Evolutionary conservation across 192 early-diverging fungal species (phyloP).

Genomic region (Backusella morwellensis): DNA sequence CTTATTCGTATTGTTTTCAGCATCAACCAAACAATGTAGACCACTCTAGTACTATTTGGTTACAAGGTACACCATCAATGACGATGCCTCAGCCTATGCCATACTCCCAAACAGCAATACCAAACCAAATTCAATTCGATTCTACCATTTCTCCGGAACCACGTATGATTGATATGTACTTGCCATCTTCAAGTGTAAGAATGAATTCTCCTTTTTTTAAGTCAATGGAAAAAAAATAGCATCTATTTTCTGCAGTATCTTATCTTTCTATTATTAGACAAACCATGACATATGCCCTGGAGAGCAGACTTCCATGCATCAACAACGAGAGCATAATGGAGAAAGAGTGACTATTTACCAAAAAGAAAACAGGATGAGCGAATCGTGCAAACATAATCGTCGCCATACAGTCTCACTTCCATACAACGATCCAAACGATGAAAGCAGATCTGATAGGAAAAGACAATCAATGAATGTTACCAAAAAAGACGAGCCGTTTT

Average conservation of each 20-base stretch:
- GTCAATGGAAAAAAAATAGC: neutral
- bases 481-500: neutral
- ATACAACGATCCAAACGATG: neutral
- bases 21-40: neutral
- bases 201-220: neutral
- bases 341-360: neutral
- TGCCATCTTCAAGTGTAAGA: neutral
- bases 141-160: neutral
- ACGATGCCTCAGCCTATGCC: neutral
- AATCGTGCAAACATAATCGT: neutral
- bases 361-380: neutral
- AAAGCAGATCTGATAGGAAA: neutral
- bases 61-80: neutral
- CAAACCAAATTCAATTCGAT: neutral
- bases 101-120: neutral
- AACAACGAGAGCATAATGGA: neutral
- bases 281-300: neutral
- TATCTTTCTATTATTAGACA: neutral
- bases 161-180: neutral
- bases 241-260: neutral
- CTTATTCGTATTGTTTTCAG: neutral
- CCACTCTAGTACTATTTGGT: neutral
- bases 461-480: neutral
- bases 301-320: neutral
- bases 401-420: constrained; percentile 3